Evolutionary conservation across 306 rosid species (phyloP).

Genomic region (Quercus rubra): DNA sequence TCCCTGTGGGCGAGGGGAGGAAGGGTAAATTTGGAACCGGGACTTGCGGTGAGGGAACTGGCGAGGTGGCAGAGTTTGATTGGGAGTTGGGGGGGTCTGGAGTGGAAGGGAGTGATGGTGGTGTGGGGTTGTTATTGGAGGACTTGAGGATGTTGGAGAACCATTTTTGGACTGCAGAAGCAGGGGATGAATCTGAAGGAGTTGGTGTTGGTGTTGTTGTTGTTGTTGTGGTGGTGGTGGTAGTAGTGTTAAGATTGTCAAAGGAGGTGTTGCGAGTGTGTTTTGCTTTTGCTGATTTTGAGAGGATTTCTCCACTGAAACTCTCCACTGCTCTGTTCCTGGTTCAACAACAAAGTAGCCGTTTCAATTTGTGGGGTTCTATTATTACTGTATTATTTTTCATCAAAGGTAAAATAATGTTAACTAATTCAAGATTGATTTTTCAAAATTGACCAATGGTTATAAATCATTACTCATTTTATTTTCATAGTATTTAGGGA

Average conservation of each 20-base stretch:
- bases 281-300: conserved; percentile 46
- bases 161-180: conserved; percentile 55
- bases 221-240: not conserved
- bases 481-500: no score
- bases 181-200: conserved; percentile 37
- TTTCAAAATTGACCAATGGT: no score
- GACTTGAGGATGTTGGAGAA: conserved; percentile 59
- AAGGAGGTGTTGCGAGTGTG: conserved; percentile 60
- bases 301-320: conserved; percentile 68
- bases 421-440: no score
- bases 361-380: not conserved
- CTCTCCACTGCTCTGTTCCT: conserved; percentile 52
- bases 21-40: conserved; percentile 59
- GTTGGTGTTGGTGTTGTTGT: not conserved
- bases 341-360: not conserved
- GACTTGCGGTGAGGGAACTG: conserved; percentile 42
- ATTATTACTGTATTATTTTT: not conserved
- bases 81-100: not conserved
- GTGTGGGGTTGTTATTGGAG: conserved; percentile 3
- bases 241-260: conserved; percentile 23
- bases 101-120: not conserved
- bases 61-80: conserved; percentile 37
- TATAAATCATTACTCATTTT: no score
- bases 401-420: not conserved
- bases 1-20: conserved; percentile 47